These are phyloP conservation scores for Tolypocladium sp. DNA, from an alignment of 2,329 filamentous ascomycete species.

Conservation along the genomic window DNA sequence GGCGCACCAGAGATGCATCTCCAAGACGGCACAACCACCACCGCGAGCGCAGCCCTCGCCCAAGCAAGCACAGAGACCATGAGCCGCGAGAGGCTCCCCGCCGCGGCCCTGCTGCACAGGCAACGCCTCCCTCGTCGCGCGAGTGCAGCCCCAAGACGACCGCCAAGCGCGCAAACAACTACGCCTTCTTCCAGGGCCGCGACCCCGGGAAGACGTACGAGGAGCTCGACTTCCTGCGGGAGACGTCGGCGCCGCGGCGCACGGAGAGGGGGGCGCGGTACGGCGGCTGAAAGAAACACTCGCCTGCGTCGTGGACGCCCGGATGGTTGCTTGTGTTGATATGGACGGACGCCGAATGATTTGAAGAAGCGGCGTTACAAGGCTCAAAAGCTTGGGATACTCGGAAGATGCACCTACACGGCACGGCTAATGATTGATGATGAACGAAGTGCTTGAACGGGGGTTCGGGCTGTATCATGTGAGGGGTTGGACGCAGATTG, in stretches of 20 bases:
- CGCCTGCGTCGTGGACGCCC: neutral
- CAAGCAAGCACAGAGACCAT: neutral
- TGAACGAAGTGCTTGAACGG: neutral
- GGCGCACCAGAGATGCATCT: neutral
- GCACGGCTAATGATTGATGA: neutral
- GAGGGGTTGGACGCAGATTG: neutral
- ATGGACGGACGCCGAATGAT: neutral
- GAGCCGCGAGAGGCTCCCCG: neutral
- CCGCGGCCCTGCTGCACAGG: neutral
- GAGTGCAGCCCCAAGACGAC: neutral
- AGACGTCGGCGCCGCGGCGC: neutral
- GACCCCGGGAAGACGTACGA: constrained; percentile 12
- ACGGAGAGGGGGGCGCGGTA: neutral
- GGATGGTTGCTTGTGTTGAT: neutral
- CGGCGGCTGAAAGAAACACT: neutral
- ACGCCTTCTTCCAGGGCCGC: constrained; percentile 17
- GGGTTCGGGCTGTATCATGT: neutral
- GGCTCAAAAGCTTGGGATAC: neutral
- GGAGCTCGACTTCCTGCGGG: constrained; percentile 8
- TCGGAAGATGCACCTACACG: neutral
- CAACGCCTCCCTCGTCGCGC: neutral
- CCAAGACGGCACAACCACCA: neutral
- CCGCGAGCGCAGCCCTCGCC: neutral
- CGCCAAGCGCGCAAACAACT: constrained; percentile 14
- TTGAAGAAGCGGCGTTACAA: neutral